Percentiles rank a stretch among this genome's conserved stretches.
phyloP scores from a whole-genome alignment of 306 rosid species.

The Pyrus communis region DNA sequence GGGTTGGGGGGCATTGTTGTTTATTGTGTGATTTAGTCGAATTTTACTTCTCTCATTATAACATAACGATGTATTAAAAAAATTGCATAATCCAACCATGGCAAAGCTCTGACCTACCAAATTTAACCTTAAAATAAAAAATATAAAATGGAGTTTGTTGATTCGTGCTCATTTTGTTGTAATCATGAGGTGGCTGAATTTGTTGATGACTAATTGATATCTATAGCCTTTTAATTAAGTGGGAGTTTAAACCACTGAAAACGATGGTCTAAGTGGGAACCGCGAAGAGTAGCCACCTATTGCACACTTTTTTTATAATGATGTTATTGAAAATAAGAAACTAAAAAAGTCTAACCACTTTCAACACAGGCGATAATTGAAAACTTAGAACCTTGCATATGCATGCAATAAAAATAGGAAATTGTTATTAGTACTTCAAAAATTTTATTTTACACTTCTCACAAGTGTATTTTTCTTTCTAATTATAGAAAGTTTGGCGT shows the following conservation, averaged over 20 bases:
- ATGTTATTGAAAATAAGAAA: background rate
- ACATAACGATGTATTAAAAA: background rate
- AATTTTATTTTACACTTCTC: no score
- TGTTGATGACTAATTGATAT: background rate
- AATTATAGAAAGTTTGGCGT: no score
- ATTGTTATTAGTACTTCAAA: no score
- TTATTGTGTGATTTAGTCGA: rapidly evolving
- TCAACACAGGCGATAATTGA: background rate
- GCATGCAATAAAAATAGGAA: background rate
- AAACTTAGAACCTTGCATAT: background rate
- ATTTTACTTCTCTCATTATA: no score
- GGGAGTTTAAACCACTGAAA: background rate
- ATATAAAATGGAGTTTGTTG: background rate
- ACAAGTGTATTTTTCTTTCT: no score
- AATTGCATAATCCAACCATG: background rate
- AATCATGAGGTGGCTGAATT: background rate
- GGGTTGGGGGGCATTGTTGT: no score
- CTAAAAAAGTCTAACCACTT: background rate
- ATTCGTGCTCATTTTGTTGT: background rate
- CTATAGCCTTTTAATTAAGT: background rate
- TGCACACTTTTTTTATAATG: background rate
- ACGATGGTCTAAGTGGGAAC: background rate
- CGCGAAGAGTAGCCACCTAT: background rate
- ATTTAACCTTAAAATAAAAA: background rate
- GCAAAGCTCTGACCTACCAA: background rate